A percentile compares a stretch with the other conserved stretches of the same genome.
Conservation (phyloP, 2,329 filamentous ascomycete species). For the Pseudogymnoascus sp. region DNA sequence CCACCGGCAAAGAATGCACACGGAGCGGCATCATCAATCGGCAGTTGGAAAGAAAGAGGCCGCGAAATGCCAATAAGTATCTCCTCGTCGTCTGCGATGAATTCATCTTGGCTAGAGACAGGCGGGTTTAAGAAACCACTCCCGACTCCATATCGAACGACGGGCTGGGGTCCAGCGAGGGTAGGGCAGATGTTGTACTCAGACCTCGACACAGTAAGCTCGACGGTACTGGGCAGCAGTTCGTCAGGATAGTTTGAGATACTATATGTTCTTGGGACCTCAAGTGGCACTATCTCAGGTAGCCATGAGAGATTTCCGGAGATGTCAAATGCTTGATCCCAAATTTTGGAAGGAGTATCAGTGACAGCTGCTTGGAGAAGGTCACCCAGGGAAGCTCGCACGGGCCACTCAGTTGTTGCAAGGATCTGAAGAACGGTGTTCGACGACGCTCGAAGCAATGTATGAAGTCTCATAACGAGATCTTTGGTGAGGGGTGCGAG, state of each 20-base stretch:
- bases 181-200: conserved; percentile 40
- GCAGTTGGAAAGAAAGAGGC: conserved; percentile 43
- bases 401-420: conserved; percentile 42
- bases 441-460: conserved; percentile 40
- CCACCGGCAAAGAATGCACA: conserved; percentile 46
- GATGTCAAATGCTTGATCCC: conserved; percentile 42
- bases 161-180: conserved; percentile 10
- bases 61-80: conserved; percentile 44
- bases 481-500: conserved; percentile 43
- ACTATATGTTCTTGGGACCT: conserved; percentile 44
- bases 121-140: conserved; percentile 46
- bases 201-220: conserved; percentile 42
- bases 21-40: conserved; percentile 39
- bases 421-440: conserved; percentile 40
- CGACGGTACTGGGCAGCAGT: conserved; percentile 41
- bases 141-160: conserved; percentile 37
- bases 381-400: conserved; percentile 41
- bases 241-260: conserved; percentile 43
- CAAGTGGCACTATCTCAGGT: conserved; percentile 36
- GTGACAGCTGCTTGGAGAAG: conserved; percentile 39
- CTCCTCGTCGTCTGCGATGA: conserved; percentile 36
- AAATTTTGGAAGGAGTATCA: conserved; percentile 39
- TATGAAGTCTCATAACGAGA: conserved; percentile 40
- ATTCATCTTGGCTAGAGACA: conserved; percentile 31
- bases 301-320: conserved; percentile 35